A percentile compares a stretch with the other conserved stretches of the same genome.
Conservation (phyloP, 2,329 filamentous ascomycete species). For the Diaporthe australafricana region DNA sequence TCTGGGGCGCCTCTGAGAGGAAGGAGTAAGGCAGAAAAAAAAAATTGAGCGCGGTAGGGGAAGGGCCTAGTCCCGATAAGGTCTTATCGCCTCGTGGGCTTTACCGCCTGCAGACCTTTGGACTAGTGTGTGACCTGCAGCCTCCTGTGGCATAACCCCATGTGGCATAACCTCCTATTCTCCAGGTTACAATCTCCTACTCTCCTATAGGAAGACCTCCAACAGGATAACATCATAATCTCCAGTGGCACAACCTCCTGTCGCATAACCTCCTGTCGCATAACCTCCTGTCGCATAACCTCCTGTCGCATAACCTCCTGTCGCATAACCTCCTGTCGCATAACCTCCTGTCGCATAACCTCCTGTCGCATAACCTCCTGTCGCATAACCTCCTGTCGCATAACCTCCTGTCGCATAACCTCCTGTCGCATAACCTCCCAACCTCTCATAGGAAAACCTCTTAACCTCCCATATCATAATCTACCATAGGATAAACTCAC, state of each 20-base stretch:
- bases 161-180: neutral
- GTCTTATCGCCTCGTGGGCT: neutral
- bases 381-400: no score
- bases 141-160: neutral
- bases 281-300: no score
- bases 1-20: no score
- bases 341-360: no score
- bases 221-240: neutral
- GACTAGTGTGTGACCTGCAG: neutral
- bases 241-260: neutral
- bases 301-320: no score
- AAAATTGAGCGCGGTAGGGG: neutral
- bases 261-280: neutral
- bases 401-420: no score
- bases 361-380: no score
- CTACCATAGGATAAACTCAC: neutral
- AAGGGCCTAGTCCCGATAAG: neutral
- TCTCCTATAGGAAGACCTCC: no score
- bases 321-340: no score
- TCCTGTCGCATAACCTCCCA: no score
- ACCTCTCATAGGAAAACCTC: no score
- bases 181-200: neutral
- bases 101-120: neutral
- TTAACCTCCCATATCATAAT: neutral
- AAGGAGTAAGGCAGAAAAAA: constrained; percentile 3